Base-by-base conservation (phyloP, 352 stramenopile species). In the Globisporangium splendens region DNA sequence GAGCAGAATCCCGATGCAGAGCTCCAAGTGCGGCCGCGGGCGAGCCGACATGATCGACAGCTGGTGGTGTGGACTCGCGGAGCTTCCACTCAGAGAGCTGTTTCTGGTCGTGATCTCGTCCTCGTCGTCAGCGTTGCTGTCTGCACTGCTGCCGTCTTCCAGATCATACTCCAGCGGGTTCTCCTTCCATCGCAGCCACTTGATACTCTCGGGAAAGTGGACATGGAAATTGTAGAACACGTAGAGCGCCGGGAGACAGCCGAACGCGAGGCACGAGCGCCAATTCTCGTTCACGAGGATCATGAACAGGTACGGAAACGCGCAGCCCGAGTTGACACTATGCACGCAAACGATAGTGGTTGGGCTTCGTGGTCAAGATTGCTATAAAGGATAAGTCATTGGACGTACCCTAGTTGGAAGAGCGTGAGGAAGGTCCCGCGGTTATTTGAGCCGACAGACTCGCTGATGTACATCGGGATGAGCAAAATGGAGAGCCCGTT, bases 381-480 rank as follows among this genome's bases (percentile, higher is more conserved):
- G 28, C 28, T 8, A 35, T 35, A 35, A 35, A 35, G 0, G 7
- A 35, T 35, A 8, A 35, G 28, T 15, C 33, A 56, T 4, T n/a
- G 10, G 8, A 61, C 73, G 51, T 65, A 91, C 82, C 82, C 86
- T 10, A 95, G 79, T 44, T 95, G 83, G 52, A 86, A 95, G 41
- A 91, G 66, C 24, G 83, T 88, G 41, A 95, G 69, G 66, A 86
- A 89, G 4, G 67, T 66, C 18, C 83, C 83, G 21, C 86, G 81
- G 61, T 70, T 79, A 6, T 73, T 60, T 43, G 79, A 72, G 55
- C 88, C 73, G 17, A 93, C 77, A 46, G 79, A 90, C 56, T 95
- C 86, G 50, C 83, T 92, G 35, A 93, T 93, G 70, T 93, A 95
- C 85, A 95, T 95, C 38, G 85, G 85, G n/a, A 95, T 66, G 39